Evolutionary conservation across 176 grass and related monocot genomes (phyloP).

Genomic region (Tillandsia fasciculata): DNA sequence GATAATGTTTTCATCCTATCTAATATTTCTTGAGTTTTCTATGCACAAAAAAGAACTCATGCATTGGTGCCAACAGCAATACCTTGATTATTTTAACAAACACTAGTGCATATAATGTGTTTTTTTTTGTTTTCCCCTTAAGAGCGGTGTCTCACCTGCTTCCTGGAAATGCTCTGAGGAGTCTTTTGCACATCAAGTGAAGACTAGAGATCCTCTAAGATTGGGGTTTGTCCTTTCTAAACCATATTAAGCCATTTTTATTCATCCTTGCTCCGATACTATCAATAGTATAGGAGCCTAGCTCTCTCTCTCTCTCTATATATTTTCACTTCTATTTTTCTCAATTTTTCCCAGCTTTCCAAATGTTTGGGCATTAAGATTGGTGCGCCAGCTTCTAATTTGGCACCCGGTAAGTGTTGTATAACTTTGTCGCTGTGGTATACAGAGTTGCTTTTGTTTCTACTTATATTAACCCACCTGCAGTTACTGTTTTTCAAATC

Average conservation of each 20-base stretch:
- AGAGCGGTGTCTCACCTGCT: conserved; percentile 53
- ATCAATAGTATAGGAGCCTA: too few relatives aligned
- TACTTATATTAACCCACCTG: not conserved
- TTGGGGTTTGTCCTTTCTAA: conserved; percentile 38
- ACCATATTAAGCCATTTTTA: conserved; percentile 15
- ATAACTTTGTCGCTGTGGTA: not conserved
- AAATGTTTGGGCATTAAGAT: conserved; percentile 73
- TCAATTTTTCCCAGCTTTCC: conserved; percentile 52
- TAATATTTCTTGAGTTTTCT: not conserved
- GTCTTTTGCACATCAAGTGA: conserved; percentile 87
- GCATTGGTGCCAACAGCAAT: not conserved
- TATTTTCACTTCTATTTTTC: conserved; percentile 16
- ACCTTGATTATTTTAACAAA: not conserved
- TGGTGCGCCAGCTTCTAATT: conserved; percentile 72
- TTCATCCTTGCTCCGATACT: too few relatives aligned
- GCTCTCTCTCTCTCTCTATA: not conserved
- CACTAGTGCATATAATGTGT: conserved; percentile 6
- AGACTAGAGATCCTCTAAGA: conserved; percentile 91
- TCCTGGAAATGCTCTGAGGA: conserved; percentile 99
- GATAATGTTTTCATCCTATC: not conserved
- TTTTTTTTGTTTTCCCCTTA: conserved; percentile 13
- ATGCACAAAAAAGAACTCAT: not conserved
- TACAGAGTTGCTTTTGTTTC: not conserved
- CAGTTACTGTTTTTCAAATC: not conserved
- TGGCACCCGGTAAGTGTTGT: conserved; percentile 82